A percentile compares a stretch with the other conserved stretches of the same genome.
Evolutionary conservation across 2,329 filamentous ascomycete genomes (phyloP).

Genomic region (Fusarium hainanense): DNA sequence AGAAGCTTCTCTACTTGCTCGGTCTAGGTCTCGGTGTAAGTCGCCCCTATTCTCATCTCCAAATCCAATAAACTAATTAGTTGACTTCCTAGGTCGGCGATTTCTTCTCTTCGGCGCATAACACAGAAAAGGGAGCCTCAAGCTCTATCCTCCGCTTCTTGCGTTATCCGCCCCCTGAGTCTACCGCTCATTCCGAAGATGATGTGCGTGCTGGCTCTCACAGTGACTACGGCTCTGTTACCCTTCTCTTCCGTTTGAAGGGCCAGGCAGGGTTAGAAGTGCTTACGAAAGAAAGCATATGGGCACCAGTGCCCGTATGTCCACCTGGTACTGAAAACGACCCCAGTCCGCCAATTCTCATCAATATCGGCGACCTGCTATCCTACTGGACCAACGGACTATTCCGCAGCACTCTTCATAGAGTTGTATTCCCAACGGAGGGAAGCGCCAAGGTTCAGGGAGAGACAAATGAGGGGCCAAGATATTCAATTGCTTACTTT

Average conservation of each 20-base stretch:
- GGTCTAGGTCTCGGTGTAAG: conserved; percentile 77
- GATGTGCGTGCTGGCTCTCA: conserved; percentile 92
- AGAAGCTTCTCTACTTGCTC: conserved; percentile 78
- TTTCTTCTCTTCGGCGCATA: conserved; percentile 67
- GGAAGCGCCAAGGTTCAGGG: conserved; percentile 48
- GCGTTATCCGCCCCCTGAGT: conserved; percentile 71
- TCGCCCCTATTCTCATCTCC: neutral
- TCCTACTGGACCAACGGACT: conserved; percentile 93
- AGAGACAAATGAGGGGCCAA: conserved; percentile 62
- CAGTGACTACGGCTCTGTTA: conserved; percentile 82
- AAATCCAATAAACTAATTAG: conserved; percentile 15
- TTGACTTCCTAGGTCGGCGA: conserved; percentile 54
- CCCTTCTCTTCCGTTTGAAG: conserved; percentile 84
- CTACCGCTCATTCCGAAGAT: conserved; percentile 56
- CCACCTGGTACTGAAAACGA: conserved; percentile 70
- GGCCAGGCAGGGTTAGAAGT: conserved; percentile 91
- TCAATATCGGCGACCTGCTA: conserved; percentile 78
- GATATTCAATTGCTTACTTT: conserved; percentile 77
- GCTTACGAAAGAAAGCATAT: conserved; percentile 64
- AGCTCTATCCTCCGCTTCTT: conserved; percentile 76
- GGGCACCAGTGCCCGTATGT: conserved; percentile 75
- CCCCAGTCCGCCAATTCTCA: conserved; percentile 77
- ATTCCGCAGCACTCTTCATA: conserved; percentile 87
- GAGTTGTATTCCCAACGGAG: conserved; percentile 76
- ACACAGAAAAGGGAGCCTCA: conserved; percentile 57